Percentiles rank a stretch among this genome's conserved stretches.
phyloP scores from a whole-genome alignment of 2,329 filamentous ascomycete genomes.

The Ophiocordyceps australis region DNA sequence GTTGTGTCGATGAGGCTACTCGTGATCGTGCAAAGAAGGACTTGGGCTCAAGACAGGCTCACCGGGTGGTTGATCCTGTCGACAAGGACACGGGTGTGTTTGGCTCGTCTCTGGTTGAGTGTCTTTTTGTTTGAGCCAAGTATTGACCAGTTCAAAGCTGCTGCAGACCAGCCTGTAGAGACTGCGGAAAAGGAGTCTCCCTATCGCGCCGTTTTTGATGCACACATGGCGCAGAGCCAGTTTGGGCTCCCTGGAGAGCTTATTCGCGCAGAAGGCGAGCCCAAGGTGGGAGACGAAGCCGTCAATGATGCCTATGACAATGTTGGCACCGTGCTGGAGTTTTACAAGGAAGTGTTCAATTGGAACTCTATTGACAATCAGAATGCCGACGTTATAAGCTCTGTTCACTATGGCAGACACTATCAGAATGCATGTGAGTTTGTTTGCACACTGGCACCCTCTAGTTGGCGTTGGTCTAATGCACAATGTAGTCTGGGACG shows the following conservation, averaged over 20 bases:
- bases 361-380: slow-evolving; percentile 34
- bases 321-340: slow-evolving; percentile 26
- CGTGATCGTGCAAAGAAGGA: slow-evolving; percentile 17
- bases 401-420: slow-evolving; percentile 29
- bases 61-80: too few species aligned
- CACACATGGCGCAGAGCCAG: slow-evolving; percentile 17
- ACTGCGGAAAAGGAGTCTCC: slow-evolving; percentile 13
- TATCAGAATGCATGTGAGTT: slow-evolving; percentile 32
- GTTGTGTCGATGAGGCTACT: slow-evolving; percentile 18
- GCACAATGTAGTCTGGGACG: slow-evolving; percentile 29
- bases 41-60: too few species aligned
- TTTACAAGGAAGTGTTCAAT: slow-evolving; percentile 28
- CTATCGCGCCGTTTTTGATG: slow-evolving; percentile 25
- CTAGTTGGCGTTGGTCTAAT: too few species aligned
- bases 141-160: too few species aligned
- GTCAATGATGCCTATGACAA: slow-evolving; percentile 32
- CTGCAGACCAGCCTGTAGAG: too few species aligned
- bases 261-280: slow-evolving; percentile 22
- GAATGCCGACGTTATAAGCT: slow-evolving; percentile 27
- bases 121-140: too few species aligned
- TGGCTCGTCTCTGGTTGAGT: too few species aligned
- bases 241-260: slow-evolving; percentile 21
- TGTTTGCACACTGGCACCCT: background rate
- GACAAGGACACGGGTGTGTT: too few species aligned
- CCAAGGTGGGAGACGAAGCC: slow-evolving; percentile 17